Percentiles rank a stretch among this genome's conserved stretches.
Conservation (phyloP, 192 early-diverging fungal genomes). For the Polychytrium aggregatum region DNA sequence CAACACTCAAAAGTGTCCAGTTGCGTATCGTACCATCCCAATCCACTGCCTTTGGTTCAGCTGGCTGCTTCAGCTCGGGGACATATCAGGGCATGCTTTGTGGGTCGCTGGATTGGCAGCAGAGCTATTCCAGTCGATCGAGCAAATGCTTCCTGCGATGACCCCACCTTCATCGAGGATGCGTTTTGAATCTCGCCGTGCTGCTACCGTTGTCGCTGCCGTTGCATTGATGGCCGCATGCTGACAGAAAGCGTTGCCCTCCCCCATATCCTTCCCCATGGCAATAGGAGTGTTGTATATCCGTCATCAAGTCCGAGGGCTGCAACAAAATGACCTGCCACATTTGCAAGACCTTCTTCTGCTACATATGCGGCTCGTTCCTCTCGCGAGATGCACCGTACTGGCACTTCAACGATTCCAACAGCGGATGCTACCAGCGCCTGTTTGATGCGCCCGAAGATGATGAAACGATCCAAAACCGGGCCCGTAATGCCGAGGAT, state of each 20-base stretch:
- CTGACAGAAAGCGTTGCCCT: too few relatives aligned
- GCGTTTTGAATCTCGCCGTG: too few relatives aligned
- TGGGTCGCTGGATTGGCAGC: too few relatives aligned
- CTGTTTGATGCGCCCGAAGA: slow-evolving; percentile 6
- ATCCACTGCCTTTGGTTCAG: too few relatives aligned
- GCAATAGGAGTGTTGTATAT: slow-evolving; percentile 1
- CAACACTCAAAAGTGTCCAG: slow-evolving; percentile 24
- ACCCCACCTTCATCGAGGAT: too few relatives aligned
- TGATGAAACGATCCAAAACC: neutral
- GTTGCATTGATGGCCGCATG: too few relatives aligned
- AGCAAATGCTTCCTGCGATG: too few relatives aligned
- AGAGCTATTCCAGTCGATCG: too few relatives aligned
- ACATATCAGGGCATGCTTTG: too few relatives aligned
- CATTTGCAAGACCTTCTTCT: slow-evolving; percentile 23
- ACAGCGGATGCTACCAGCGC: neutral
- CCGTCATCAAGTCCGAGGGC: slow-evolving; percentile 14
- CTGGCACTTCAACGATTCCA: slow-evolving; percentile 4
- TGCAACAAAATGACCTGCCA: slow-evolving; percentile 25
- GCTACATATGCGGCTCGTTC: slow-evolving; percentile 17
- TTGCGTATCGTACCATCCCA: too few relatives aligned
- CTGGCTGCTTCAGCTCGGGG: too few relatives aligned
- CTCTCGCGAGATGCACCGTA: slow-evolving; percentile 2
- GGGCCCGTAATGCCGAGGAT: neutral
- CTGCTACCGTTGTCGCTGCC: too few relatives aligned
- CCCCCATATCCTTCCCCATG: neutral